These are phyloP conservation scores for Tirmania nivea DNA, from an alignment of 495 filamentous ascomycete genomes.

Conservation along the genomic window DNA sequence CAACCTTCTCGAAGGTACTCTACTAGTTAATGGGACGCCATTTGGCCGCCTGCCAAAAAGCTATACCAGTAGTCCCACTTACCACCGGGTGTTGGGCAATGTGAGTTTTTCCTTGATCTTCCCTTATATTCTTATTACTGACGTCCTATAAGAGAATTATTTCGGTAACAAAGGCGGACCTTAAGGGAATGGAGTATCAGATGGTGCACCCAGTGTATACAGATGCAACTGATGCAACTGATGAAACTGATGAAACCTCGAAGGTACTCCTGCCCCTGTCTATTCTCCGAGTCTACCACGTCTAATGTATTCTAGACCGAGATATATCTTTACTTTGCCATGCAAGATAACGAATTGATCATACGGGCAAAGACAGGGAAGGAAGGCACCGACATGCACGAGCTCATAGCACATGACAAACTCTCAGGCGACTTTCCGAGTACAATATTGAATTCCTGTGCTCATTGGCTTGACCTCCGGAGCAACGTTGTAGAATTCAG, in stretches of 20 bases:
- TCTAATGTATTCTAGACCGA: too few relatives aligned
- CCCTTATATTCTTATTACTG: too few relatives aligned
- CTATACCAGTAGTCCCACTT: conserved; percentile 24
- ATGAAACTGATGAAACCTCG: too few relatives aligned
- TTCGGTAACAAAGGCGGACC: too few relatives aligned
- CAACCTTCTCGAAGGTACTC: conserved; percentile 32
- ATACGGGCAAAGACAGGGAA: background rate
- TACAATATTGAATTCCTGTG: conserved; percentile 25
- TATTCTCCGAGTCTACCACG: too few relatives aligned
- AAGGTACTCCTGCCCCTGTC: too few relatives aligned
- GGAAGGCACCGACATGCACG: conserved; percentile 10
- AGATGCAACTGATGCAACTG: too few relatives aligned
- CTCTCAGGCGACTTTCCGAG: conserved; percentile 27
- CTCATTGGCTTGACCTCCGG: conserved; percentile 35
- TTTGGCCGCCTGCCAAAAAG: conserved; percentile 28
- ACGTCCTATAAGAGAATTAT: too few relatives aligned
- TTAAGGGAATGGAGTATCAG: too few relatives aligned
- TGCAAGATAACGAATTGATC: background rate
- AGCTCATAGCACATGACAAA: conserved; percentile 26
- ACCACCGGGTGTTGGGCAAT: too few relatives aligned
- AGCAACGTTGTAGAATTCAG: conserved; percentile 3
- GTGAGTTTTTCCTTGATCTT: too few relatives aligned
- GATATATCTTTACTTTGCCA: background rate
- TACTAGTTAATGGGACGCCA: conserved; percentile 35
- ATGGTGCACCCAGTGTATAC: too few relatives aligned